A percentile compares a stretch with the other conserved stretches of the same genome.
phyloP scores from a whole-genome alignment of 176 grass and related monocot genomes.

The Musa itinerans region DNA sequence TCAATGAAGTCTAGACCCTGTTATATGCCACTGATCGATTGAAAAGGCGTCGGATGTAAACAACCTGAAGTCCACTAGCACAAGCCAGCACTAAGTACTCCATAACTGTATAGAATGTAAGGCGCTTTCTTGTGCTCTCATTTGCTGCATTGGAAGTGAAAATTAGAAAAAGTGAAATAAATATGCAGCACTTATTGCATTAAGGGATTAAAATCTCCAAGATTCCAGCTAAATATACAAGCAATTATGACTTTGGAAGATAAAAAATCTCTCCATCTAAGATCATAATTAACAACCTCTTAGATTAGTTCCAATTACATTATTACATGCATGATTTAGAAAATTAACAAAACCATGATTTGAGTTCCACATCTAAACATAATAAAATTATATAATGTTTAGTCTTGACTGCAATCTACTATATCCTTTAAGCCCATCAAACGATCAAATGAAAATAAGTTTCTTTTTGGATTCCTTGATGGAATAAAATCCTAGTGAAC shows the following conservation, averaged over 20 bases:
- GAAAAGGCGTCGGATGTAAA: constrained; percentile 89
- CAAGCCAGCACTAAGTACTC: constrained; percentile 74
- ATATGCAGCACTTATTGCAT: not conserved
- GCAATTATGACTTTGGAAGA: too few relatives aligned
- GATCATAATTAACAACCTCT: not conserved
- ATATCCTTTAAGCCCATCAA: too few relatives aligned
- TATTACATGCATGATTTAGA: too few relatives aligned
- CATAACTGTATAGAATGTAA: constrained; percentile 67
- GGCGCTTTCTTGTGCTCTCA: constrained; percentile 87
- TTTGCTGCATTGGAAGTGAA: constrained; percentile 54
- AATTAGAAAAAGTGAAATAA: constrained; percentile 14
- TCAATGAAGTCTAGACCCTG: constrained; percentile 47
- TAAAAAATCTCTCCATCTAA: not conserved
- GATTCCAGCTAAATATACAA: not conserved
- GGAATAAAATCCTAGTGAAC: too few relatives aligned
- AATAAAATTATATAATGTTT: too few relatives aligned
- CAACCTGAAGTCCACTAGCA: constrained; percentile 68
- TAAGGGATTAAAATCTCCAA: not conserved
- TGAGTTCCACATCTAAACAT: too few relatives aligned
- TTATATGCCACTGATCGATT: constrained; percentile 82
- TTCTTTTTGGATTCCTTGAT: too few relatives aligned
- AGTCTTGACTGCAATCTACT: too few relatives aligned
- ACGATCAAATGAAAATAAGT: too few relatives aligned
- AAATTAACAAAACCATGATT: too few relatives aligned
- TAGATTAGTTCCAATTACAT: too few relatives aligned